phyloP scores from a whole-genome alignment of 2,329 filamentous ascomycete species.

The Juglanconis sp. region DNA sequence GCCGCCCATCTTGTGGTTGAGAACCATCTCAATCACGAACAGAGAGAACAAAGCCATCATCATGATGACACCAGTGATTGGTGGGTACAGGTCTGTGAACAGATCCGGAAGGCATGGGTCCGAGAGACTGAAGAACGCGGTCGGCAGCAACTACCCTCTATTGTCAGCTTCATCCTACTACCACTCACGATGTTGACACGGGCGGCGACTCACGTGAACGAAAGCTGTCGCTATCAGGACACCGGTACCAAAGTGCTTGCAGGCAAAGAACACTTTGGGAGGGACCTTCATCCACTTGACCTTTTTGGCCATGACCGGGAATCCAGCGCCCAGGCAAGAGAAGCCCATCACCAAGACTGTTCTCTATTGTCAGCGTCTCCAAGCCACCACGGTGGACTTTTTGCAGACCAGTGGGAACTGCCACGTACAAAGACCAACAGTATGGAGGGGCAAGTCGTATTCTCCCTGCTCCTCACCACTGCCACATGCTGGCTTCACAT shows the following conservation, averaged over 20 bases:
- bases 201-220: conserved; percentile 53
- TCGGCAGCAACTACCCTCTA: conserved; percentile 49
- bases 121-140: conserved; percentile 51
- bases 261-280: conserved; percentile 56
- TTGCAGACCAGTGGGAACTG: background rate
- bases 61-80: conserved; percentile 63
- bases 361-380: background rate
- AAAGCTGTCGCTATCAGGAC: conserved; percentile 72
- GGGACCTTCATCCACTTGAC: conserved; percentile 57
- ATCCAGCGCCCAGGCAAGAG: conserved; percentile 45
- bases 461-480: conserved; percentile 34
- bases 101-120: conserved; percentile 57
- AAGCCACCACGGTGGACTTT: background rate
- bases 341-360: conserved; percentile 38
- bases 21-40: conserved; percentile 61
- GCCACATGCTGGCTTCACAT: conserved; percentile 37
- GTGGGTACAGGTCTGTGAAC: conserved; percentile 57
- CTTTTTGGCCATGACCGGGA: conserved; percentile 53
- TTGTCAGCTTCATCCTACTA: background rate
- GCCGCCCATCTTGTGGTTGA: conserved; percentile 55
- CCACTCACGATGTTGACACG: background rate
- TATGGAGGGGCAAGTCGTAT: conserved; percentile 41
- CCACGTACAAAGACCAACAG: conserved; percentile 36
- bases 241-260: conserved; percentile 67
- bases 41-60: conserved; percentile 59